These are phyloP conservation scores for Pleurotus pulmonarius DNA, from an alignment of 768 basidiomycete genomes.

Conservation along the genomic window DNA sequence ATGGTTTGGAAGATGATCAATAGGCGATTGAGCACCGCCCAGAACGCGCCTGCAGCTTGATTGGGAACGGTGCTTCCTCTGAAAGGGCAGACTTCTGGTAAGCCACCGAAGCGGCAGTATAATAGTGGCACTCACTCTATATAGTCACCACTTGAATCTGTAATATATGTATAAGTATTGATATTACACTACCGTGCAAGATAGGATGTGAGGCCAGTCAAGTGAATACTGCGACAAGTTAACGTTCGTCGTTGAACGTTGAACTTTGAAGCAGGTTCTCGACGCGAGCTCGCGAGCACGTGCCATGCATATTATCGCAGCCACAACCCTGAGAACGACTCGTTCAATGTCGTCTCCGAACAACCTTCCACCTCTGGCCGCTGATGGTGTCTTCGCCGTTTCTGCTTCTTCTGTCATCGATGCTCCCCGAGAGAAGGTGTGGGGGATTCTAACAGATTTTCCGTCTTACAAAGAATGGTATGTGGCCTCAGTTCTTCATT, in stretches of 20 bases:
- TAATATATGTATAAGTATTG: too few relatives aligned
- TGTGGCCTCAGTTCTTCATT: not conserved
- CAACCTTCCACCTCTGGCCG: constrained; percentile 34
- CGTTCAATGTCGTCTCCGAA: not conserved
- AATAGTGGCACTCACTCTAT: constrained; percentile 52
- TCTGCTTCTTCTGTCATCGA: constrained; percentile 50
- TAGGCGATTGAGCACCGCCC: constrained; percentile 81
- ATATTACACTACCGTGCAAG: too few relatives aligned
- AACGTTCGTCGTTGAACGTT: too few relatives aligned
- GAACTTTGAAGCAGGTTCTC: too few relatives aligned
- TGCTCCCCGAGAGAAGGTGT: constrained; percentile 58
- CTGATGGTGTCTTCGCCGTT: constrained; percentile 43
- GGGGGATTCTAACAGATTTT: constrained; percentile 61
- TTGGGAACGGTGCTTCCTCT: constrained; percentile 87
- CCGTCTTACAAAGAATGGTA: constrained; percentile 61
- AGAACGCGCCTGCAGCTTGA: constrained; percentile 89
- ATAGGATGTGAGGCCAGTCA: too few relatives aligned
- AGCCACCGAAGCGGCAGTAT: not conserved
- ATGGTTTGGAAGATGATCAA: constrained; percentile 80
- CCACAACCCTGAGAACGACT: not conserved
- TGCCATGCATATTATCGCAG: not conserved
- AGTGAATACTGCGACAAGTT: too few relatives aligned
- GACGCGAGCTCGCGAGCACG: too few relatives aligned
- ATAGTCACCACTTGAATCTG: too few relatives aligned
- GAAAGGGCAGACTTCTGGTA: not conserved